A percentile compares a stretch with the other conserved stretches of the same genome.
Evolutionary conservation across 2,329 filamentous ascomycete species (phyloP).

Genomic region (Fusarium multiceps): DNA sequence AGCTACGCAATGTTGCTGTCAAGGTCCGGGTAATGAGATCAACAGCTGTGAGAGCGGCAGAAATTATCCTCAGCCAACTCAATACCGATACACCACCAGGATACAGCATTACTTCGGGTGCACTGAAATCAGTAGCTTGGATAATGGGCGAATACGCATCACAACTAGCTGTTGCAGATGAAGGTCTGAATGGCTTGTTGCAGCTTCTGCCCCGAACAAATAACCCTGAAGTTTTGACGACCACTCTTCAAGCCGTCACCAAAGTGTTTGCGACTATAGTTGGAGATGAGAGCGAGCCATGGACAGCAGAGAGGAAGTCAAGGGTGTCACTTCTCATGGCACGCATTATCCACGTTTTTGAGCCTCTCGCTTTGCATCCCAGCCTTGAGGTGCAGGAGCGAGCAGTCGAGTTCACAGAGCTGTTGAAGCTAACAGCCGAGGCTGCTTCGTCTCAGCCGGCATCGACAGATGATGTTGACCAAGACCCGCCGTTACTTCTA

Average conservation of each 20-base stretch:
- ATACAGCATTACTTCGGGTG: constrained; percentile 69
- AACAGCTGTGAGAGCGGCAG: constrained; percentile 85
- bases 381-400: constrained; percentile 95
- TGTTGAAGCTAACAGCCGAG: constrained; percentile 88
- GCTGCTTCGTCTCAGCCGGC: constrained; percentile 75
- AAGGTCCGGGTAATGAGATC: constrained; percentile 86
- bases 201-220: constrained; percentile 69
- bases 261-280: constrained; percentile 85
- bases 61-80: constrained; percentile 74
- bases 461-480: constrained; percentile 62
- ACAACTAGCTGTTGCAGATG: constrained; percentile 76
- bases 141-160: constrained; percentile 87
- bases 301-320: constrained; percentile 79
- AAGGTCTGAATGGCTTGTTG: constrained; percentile 78
- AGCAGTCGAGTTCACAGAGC: constrained; percentile 89
- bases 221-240: constrained; percentile 75
- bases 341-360: constrained; percentile 83
- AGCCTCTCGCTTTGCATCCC: constrained; percentile 82
- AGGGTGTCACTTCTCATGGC: constrained; percentile 82
- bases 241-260: constrained; percentile 84
- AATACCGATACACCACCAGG: constrained; percentile 63
- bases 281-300: constrained; percentile 71
- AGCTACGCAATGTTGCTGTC: constrained; percentile 90
- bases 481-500: constrained; percentile 83
- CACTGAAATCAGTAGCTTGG: constrained; percentile 83